A percentile compares a stretch with the other conserved stretches of the same genome.
Evolutionary conservation across 306 rosid species (phyloP).

Genomic region (Crotalaria pallida): DNA sequence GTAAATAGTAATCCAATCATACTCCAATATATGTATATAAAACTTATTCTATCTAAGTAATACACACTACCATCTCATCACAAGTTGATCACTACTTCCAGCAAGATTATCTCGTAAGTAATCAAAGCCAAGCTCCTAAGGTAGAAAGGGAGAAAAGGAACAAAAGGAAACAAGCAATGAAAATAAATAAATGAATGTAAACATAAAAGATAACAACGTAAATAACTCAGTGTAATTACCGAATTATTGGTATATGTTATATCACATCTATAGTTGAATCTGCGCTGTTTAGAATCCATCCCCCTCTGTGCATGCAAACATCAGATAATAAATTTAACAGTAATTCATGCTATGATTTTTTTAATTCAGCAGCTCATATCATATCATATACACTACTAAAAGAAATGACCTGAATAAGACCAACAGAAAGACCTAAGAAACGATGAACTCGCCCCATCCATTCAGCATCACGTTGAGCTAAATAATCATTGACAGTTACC

Average conservation of each 20-base stretch:
- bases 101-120: constrained; percentile 97
- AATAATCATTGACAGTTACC: constrained; percentile 92
- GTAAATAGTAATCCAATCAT: constrained; percentile 4
- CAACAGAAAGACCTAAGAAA: constrained; percentile 92
- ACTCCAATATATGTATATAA: background rate
- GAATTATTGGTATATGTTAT: constrained; percentile 92
- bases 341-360: background rate
- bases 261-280: constrained; percentile 77
- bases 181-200: constrained; percentile 19
- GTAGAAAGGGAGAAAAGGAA: background rate
- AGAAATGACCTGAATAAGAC: constrained; percentile 85
- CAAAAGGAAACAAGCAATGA: background rate
- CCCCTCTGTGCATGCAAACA: constrained; percentile 60
- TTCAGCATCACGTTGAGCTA: constrained; percentile 99
- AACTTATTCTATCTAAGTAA: background rate
- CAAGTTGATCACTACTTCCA: constrained; percentile 73
- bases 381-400: no score
- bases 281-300: constrained; percentile 62
- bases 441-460: constrained; percentile 99
- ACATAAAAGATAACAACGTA: constrained; percentile 9
- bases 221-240: constrained; percentile 42
- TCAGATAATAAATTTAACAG: constrained; percentile 17
- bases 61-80: constrained; percentile 84
- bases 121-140: constrained; percentile 96
- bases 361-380: no score